Conservation (phyloP, 2,329 filamentous ascomycete species). For the Clarireedia paspali region DNA sequence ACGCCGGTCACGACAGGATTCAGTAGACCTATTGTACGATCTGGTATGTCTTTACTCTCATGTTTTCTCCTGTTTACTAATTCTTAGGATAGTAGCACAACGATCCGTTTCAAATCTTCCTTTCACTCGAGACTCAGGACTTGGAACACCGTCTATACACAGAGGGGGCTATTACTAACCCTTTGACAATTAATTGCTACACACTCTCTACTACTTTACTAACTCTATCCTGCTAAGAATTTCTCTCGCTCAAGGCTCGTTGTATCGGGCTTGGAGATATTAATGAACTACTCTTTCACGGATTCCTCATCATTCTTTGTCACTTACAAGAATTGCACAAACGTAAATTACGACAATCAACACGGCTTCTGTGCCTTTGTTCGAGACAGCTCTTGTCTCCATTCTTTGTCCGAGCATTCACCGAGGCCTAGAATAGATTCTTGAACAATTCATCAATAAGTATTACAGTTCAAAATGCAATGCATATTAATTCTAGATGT, state of each 20-base stretch:
- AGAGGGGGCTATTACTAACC: constrained; percentile 3
- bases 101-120: constrained; percentile 14
- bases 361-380: too few relatives aligned
- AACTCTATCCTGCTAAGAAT: background rate
- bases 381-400: too few relatives aligned
- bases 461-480: too few relatives aligned
- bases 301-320: too few relatives aligned
- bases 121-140: constrained; percentile 10
- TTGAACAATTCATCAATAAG: too few relatives aligned
- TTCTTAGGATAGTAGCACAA: constrained; percentile 20
- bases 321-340: background rate
- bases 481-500: too few relatives aligned
- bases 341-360: too few relatives aligned
- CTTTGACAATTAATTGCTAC: background rate
- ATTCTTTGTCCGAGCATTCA: too few relatives aligned
- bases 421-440: too few relatives aligned
- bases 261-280: too few relatives aligned
- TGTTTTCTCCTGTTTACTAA: background rate
- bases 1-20: constrained; percentile 9
- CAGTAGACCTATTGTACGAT: constrained; percentile 16
- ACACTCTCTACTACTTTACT: background rate
- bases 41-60: constrained; percentile 19
- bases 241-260: background rate
- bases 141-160: constrained; percentile 11
- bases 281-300: too few relatives aligned